Evolutionary conservation across 306 rosid species (phyloP), one percentile per base, ranked within the genome.

Genomic region (Begonia peltatifolia): DNA sequence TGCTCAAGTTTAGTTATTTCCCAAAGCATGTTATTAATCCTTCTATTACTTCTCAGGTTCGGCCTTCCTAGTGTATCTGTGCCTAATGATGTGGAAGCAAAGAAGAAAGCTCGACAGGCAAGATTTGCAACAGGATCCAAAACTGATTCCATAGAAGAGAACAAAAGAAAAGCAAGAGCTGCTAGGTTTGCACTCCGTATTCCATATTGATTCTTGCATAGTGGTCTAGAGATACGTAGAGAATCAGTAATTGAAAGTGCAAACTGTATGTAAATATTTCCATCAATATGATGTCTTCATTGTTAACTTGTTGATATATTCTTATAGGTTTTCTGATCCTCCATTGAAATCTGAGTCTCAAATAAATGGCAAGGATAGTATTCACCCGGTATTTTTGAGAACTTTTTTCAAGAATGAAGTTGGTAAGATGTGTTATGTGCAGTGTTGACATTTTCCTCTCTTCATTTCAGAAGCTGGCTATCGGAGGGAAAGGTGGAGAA

Each of bases 81-180:
- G 15, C 20, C 74, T 50, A 55, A 74, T 61, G 92, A 85, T 18
- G 69, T 69, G 35, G 79, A 78, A 13, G 75, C 77, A 5, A 90
- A 73, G 76, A 90, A 90, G 82, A 86, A 90, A 77, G 95, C 99
- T 50, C 82, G 95, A 12, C 81, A 72, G 42, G 82, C 82, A 41
- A 80, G 83, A 62, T 86, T 86, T 68, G 68, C 92, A 13, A 61
- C 88, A 0, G 70, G 10, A 54, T 64, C 95, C 11, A 79, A 79
- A 56, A 54, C 71, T 35, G 95, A 86, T 64, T 65, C 94, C 35
- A 47, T 49, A 15, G 99, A 90, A 67, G 99, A 86, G 54, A 95
- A 86, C 58, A 90, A 90, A 67, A 76, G 80, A 85, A 90, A 86
- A 76, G 99, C 95, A 41, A 83, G 99, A 56, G 87, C 89, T 42